These are phyloP conservation scores for Inga oerstediana DNA, from an alignment of 306 rosid species.

Conservation along the genomic window DNA sequence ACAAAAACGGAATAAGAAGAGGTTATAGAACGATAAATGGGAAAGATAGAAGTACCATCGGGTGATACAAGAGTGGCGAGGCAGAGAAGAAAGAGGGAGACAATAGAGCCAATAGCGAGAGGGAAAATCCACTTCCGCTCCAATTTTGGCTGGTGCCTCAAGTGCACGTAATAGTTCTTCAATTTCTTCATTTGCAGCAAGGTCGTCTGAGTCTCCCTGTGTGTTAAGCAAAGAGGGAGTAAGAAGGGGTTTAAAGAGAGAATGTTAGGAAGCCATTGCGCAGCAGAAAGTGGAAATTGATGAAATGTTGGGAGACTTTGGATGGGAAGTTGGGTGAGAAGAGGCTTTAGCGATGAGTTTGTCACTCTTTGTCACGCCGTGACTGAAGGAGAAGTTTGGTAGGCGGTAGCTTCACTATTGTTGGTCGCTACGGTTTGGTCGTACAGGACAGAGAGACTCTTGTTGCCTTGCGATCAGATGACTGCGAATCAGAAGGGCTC, in stretches of 20 bases:
- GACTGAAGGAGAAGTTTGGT: constrained; percentile 32
- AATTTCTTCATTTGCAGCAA: constrained; percentile 57
- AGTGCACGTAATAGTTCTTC: constrained; percentile 58
- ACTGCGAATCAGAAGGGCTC: neutral
- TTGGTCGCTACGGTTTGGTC: neutral
- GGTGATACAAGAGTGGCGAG: constrained; percentile 48
- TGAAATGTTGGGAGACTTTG: neutral
- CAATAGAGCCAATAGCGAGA: constrained; percentile 59
- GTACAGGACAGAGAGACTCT: neutral
- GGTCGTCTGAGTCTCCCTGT: neutral
- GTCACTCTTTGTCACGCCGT: constrained; percentile 22
- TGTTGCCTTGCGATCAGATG: neutral
- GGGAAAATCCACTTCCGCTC: constrained; percentile 73
- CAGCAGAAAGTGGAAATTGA: neutral
- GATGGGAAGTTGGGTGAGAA: neutral
- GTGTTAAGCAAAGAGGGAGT: neutral
- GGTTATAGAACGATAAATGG: constrained; percentile 55
- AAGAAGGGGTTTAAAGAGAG: neutral
- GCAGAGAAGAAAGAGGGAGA: constrained; percentile 59
- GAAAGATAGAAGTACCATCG: constrained; percentile 47
- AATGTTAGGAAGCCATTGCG: neutral
- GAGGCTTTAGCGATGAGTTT: neutral
- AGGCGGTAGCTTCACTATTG: constrained; percentile 5
- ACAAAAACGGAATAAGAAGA: constrained; percentile 54
- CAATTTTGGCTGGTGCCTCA: constrained; percentile 44